These are phyloP conservation scores for Pseudocercospora fuligena DNA, from an alignment of 2,329 filamentous ascomycete species.

Conservation along the genomic window DNA sequence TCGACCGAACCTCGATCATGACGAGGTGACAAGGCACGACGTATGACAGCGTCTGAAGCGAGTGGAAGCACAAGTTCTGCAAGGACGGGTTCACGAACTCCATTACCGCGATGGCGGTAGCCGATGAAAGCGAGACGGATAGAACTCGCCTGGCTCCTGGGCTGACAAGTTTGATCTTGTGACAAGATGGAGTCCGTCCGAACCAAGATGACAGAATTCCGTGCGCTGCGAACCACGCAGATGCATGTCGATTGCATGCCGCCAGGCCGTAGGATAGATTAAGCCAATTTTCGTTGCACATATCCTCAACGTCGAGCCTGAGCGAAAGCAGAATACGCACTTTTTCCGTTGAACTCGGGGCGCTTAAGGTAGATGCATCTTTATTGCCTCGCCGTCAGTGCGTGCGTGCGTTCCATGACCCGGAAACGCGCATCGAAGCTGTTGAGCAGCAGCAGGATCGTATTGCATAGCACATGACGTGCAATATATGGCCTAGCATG, in stretches of 20 bases:
- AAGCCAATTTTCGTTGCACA: conserved; percentile 31
- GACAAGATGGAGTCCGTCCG: conserved; percentile 27
- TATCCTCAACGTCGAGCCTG: conserved; percentile 20
- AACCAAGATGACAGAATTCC: conserved; percentile 30
- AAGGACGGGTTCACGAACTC: conserved; percentile 20
- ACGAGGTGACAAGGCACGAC: conserved; percentile 27
- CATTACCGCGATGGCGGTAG: conserved; percentile 27
- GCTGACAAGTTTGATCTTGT: conserved; percentile 22
- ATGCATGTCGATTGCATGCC: conserved; percentile 23
- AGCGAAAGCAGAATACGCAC: conserved; percentile 29
- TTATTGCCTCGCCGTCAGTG: conserved; percentile 15
- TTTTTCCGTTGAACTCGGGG: conserved; percentile 14
- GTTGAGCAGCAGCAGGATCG: conserved; percentile 24
- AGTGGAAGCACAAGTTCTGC: conserved; percentile 19
- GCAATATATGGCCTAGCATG: conserved; percentile 22
- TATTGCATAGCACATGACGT: conserved; percentile 33
- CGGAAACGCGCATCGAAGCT: conserved; percentile 16
- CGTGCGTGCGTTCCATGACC: conserved; percentile 16
- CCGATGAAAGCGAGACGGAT: conserved; percentile 26
- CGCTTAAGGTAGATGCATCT: conserved; percentile 17
- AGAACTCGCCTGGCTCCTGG: conserved; percentile 27
- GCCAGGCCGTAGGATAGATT: conserved; percentile 25
- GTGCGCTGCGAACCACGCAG: conserved; percentile 24
- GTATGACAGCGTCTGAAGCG: conserved; percentile 27
- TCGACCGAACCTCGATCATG: conserved; percentile 18